Percentiles rank a stretch among this genome's conserved stretches.
Evolutionary conservation across 169 alveolate species (phyloP).

Genomic region (Besnoitia besnoiti): DNA sequence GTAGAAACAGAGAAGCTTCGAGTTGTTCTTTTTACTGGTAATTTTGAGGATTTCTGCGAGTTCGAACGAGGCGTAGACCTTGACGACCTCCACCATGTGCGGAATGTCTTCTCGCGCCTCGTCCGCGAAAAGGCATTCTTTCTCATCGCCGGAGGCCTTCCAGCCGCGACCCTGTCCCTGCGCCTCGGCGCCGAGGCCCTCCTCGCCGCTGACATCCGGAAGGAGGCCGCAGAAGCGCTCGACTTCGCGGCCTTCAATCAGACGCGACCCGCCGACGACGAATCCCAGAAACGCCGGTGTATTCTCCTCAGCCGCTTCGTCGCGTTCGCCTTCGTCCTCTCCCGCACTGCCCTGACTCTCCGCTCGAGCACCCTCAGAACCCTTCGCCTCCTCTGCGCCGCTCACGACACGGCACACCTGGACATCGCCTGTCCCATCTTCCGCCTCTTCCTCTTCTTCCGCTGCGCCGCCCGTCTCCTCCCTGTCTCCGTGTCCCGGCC

Average conservation of each 20-base stretch:
- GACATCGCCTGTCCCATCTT: too few relatives aligned
- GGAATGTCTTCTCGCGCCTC: neutral
- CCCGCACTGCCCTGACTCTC: too few relatives aligned
- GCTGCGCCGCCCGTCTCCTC: neutral
- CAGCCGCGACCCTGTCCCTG: neutral
- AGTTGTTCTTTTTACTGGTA: slow-evolving; percentile 69
- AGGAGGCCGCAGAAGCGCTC: slow-evolving; percentile 6
- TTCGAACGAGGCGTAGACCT: slow-evolving; percentile 72
- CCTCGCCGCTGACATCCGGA: neutral
- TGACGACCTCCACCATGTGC: slow-evolving; percentile 64
- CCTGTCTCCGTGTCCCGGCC: neutral
- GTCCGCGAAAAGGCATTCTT: too few relatives aligned
- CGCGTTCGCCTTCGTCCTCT: slow-evolving; percentile 23
- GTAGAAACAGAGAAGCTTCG: slow-evolving; percentile 72
- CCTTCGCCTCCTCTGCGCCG: too few relatives aligned
- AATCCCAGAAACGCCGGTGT: neutral
- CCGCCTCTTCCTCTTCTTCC: slow-evolving; percentile 1
- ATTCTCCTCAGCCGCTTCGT: neutral
- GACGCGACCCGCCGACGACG: neutral
- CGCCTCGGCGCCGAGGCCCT: neutral
- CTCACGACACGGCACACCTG: too few relatives aligned
- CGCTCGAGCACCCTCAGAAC: too few relatives aligned
- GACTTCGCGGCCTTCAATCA: neutral
- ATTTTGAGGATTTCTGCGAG: slow-evolving; percentile 71
- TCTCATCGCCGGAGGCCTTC: neutral